These are phyloP conservation scores for Pyrenophora tritici-repentis DNA, from an alignment of 2,329 filamentous ascomycete species.

Conservation along the genomic window DNA sequence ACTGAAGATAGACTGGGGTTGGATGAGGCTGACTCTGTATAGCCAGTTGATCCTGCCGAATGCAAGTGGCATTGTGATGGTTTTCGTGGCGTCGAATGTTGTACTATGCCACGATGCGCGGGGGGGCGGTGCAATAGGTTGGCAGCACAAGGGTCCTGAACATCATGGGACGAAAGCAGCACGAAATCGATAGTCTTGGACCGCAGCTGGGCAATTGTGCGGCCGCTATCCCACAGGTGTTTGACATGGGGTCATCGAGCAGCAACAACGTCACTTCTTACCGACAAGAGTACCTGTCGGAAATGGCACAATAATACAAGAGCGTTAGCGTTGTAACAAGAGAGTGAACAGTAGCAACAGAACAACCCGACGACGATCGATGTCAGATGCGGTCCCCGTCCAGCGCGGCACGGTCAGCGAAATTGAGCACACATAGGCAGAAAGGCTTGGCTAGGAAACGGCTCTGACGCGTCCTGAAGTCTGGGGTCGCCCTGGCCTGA, in stretches of 20 bases:
- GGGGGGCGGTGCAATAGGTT: constrained; percentile 3
- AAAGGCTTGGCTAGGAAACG: constrained; percentile 11
- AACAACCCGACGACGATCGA: constrained; percentile 7
- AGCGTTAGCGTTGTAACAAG: constrained; percentile 1
- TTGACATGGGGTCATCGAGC: no score
- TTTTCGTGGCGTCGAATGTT: background rate
- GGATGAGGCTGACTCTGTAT: background rate
- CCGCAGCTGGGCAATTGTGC: background rate
- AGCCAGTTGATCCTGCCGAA: background rate
- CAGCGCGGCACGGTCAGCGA: constrained; percentile 17
- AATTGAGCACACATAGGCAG: constrained; percentile 1
- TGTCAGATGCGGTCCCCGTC: constrained; percentile 4
- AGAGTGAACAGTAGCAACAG: background rate
- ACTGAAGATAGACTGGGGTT: background rate
- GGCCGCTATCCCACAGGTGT: no score
- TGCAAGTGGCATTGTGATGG: background rate
- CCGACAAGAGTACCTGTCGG: background rate
- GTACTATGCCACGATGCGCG: constrained; percentile 9
- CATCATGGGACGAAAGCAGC: background rate
- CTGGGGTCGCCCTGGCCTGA: constrained; percentile 11
- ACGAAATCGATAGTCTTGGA: background rate
- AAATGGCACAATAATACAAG: background rate
- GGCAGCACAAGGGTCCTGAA: background rate
- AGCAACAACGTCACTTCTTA: constrained; percentile 8
- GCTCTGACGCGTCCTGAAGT: constrained; percentile 7